Percentiles rank a stretch among this genome's conserved stretches.
Conservation (phyloP, 371 early-diverging fungal species). For the Rhizomucor miehei region DNA sequence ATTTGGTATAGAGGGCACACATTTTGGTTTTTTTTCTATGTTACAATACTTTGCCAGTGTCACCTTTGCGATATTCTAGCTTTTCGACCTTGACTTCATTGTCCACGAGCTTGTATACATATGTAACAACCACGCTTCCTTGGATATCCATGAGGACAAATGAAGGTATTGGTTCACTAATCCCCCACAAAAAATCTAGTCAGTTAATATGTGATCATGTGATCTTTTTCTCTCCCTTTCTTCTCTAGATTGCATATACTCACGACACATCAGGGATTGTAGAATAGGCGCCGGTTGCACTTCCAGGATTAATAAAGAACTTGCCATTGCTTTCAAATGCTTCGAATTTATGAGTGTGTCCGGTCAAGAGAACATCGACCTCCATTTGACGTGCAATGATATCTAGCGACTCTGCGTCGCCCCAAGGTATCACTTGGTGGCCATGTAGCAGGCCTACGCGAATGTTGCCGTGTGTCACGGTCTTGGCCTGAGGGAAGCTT, state of each 20-base stretch:
- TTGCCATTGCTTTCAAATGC: conserved; percentile 87
- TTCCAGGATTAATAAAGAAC: conserved; percentile 94
- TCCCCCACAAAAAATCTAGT: neutral
- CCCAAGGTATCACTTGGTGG: conserved; percentile 89
- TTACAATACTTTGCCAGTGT: conserved; percentile 34
- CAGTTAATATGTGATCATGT: too few relatives aligned
- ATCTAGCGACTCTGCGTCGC: conserved; percentile 77
- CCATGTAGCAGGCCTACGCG: conserved; percentile 88
- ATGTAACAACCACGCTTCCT: conserved; percentile 70
- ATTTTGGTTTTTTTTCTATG: neutral
- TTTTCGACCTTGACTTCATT: conserved; percentile 93
- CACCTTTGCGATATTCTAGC: conserved; percentile 76
- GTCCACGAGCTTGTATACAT: conserved; percentile 89
- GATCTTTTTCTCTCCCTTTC: neutral
- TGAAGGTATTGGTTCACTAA: conserved; percentile 71
- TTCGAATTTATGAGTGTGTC: conserved; percentile 88
- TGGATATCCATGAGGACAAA: conserved; percentile 96
- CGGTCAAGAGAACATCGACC: conserved; percentile 86
- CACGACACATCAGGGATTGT: conserved; percentile 40
- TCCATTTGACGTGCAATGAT: conserved; percentile 84
- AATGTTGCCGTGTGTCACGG: conserved; percentile 74
- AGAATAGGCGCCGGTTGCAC: conserved; percentile 87
- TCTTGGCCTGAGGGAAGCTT: conserved; percentile 61
- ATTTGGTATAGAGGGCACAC: neutral
- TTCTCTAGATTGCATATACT: conserved; percentile 12